Evolutionary conservation across 495 filamentous ascomycete genomes (phyloP).

Genomic region (Xylaria palmicola): DNA sequence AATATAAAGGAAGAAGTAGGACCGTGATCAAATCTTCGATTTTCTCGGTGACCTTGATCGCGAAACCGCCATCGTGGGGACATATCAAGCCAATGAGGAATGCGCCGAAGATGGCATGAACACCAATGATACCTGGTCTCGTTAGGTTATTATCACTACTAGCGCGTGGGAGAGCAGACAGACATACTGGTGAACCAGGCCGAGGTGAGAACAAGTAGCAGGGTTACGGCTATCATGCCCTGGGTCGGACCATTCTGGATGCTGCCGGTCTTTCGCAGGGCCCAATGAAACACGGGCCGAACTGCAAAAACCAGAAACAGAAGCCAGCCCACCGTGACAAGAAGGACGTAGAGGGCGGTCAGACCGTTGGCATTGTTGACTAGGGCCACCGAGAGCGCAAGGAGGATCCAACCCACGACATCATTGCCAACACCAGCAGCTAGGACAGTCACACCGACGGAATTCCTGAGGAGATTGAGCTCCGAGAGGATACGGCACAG

Average conservation of each 20-base stretch:
- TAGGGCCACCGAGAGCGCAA: slow-evolving; percentile 90
- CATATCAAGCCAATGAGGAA: slow-evolving; percentile 91
- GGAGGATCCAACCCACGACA: slow-evolving; percentile 89
- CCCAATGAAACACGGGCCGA: slow-evolving; percentile 74
- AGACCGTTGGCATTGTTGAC: slow-evolving; percentile 86
- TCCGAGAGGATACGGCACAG: slow-evolving; percentile 93
- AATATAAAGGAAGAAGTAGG: slow-evolving; percentile 93
- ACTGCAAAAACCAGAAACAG: slow-evolving; percentile 75
- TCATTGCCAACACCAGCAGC: slow-evolving; percentile 96
- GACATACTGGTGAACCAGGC: slow-evolving; percentile 82
- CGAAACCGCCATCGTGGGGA: slow-evolving; percentile 91
- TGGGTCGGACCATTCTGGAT: slow-evolving; percentile 91
- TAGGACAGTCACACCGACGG: slow-evolving; percentile 86
- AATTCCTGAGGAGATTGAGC: slow-evolving; percentile 79
- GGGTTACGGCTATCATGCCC: slow-evolving; percentile 75
- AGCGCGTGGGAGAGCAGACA: neutral
- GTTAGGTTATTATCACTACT: slow-evolving; percentile 17
- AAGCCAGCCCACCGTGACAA: slow-evolving; percentile 72
- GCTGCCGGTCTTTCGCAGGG: slow-evolving; percentile 70
- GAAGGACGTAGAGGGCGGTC: slow-evolving; percentile 82
- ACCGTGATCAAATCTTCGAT: slow-evolving; percentile 88
- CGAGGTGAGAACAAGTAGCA: slow-evolving; percentile 75
- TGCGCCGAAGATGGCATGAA: slow-evolving; percentile 57
- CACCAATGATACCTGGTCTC: slow-evolving; percentile 69
- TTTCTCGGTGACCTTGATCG: slow-evolving; percentile 93